Conservation (phyloP, 176 grass and related monocot species). For the Oryza brachyantha region DNA sequence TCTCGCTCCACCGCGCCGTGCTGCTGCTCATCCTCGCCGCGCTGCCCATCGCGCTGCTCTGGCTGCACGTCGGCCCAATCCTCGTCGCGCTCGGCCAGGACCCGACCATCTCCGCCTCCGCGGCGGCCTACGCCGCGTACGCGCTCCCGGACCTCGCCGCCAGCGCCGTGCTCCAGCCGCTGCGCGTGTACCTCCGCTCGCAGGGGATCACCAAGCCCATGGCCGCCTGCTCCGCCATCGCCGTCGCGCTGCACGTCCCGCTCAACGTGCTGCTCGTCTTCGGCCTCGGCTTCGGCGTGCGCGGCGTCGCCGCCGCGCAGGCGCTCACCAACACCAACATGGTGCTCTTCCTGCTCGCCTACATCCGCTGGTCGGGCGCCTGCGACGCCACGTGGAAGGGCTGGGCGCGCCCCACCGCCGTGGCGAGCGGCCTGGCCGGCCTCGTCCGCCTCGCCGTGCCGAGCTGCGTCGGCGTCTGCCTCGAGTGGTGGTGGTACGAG, state of each 20-base stretch:
- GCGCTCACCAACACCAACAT: slow-evolving; percentile 97
- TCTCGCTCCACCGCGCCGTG: slow-evolving; percentile 82
- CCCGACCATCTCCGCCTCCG: slow-evolving; percentile 66
- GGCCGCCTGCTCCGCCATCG: slow-evolving; percentile 82
- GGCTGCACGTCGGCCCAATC: slow-evolving; percentile 81
- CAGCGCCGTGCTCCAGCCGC: slow-evolving; percentile 74
- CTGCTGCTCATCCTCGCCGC: slow-evolving; percentile 68
- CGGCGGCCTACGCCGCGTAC: slow-evolving; percentile 65
- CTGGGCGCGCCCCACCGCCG: slow-evolving; percentile 41
- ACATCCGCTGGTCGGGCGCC: slow-evolving; percentile 52
- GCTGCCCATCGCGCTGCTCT: slow-evolving; percentile 77
- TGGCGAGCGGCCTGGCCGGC: slow-evolving; percentile 45
- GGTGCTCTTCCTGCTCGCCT: slow-evolving; percentile 74
- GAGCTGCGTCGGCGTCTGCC: slow-evolving; percentile 88
- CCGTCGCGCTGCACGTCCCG: slow-evolving; percentile 80
- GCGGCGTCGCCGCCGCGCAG: slow-evolving; percentile 78
- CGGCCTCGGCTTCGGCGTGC: slow-evolving; percentile 65
- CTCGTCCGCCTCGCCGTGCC: slow-evolving; percentile 79
- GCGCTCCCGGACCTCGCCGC: slow-evolving; percentile 83
- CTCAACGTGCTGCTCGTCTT: slow-evolving; percentile 80
- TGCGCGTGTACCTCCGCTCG: slow-evolving; percentile 85
- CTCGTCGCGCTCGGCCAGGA: slow-evolving; percentile 85
- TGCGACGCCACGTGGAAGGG: slow-evolving; percentile 76
- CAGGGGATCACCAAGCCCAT: slow-evolving; percentile 92
- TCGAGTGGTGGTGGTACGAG: slow-evolving; percentile 99